A percentile compares a stretch with the other conserved stretches of the same genome.
Evolutionary conservation across 2,329 filamentous ascomycete species (phyloP).

Genomic region (Chaetomium strumarium): DNA sequence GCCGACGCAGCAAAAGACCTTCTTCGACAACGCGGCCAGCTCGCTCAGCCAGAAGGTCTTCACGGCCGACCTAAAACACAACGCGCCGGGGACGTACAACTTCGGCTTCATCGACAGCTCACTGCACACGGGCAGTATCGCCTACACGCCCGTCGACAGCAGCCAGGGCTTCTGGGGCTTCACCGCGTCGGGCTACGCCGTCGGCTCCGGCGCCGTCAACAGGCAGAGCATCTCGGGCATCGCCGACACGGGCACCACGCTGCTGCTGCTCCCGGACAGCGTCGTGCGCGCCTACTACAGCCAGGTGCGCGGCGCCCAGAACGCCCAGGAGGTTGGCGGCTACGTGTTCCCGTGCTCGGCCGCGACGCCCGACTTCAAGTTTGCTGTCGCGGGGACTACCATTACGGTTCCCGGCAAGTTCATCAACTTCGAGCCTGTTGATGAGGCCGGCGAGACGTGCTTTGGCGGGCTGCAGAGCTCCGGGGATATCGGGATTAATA

Average conservation of each 20-base stretch:
- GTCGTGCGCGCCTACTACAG: constrained; percentile 48
- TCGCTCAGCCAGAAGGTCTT: constrained; percentile 28
- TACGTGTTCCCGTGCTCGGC: neutral
- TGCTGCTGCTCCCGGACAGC: constrained; percentile 44
- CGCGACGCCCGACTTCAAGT: constrained; percentile 41
- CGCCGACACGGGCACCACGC: constrained; percentile 54
- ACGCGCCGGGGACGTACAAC: constrained; percentile 30
- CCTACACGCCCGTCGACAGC: constrained; percentile 49
- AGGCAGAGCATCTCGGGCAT: constrained; percentile 37
- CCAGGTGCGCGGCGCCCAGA: constrained; percentile 38
- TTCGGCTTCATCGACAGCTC: constrained; percentile 49
- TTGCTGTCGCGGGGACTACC: constrained; percentile 40
- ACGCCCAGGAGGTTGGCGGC: constrained; percentile 39
- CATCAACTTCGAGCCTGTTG: constrained; percentile 44
- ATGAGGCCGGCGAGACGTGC: constrained; percentile 39
- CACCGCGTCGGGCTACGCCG: constrained; percentile 31
- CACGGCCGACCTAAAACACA: constrained; percentile 29
- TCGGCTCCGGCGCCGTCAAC: constrained; percentile 30
- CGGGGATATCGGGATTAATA: constrained; percentile 14
- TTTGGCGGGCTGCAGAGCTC: constrained; percentile 57
- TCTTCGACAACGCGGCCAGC: constrained; percentile 33
- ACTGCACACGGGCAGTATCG: constrained; percentile 48
- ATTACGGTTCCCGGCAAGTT: constrained; percentile 45
- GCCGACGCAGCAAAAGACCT: constrained; percentile 37
- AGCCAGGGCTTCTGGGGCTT: constrained; percentile 61